Evolutionary conservation across 331 rosid genomes (phyloP), one percentile per base, ranked within the genome.

Genomic region (Spiraea crenata): DNA sequence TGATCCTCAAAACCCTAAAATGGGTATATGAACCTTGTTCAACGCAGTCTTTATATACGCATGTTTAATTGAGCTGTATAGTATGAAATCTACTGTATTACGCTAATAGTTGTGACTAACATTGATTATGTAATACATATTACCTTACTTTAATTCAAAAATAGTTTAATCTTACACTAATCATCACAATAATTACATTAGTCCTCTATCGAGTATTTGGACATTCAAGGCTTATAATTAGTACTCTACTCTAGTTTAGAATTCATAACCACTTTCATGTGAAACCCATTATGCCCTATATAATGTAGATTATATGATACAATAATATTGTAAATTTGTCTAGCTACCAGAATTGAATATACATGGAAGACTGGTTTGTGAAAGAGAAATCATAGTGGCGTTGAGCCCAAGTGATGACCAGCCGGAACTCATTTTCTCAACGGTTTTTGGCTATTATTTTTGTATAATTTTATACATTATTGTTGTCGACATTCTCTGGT

Each of bases 401-500:
- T 61, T 61, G 48, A 39, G 41, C 65, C 25, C 6, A 8, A 37
- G 65, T 15, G 25, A 59, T 13, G 31, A 25, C 31, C 31, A 25
- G 31, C 31, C 31, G 31, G 31, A 25, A 25, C 31, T 25, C 31
- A 25, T 25, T 25, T 25, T 25, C 31, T 25, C 31, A 25, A 25
- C 31, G 1, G 31, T 25, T 25, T 25, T 25, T 25, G 31, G 31
- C 31, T 25, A 25, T 25, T 25, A 25, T 25, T 25, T 25, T 25
- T 25, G 31, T 25, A 25, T 25, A 25, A 25, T 25, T 25, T 25
- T 25, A 25, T 25, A 25, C 31, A 25, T 25, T 25, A 25, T 25
- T 25, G 31, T 25, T 25, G 52, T n/a, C 65, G 76, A 74, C 76
- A 79, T 79, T 74, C 80, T 69, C 80, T 74, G 83, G 50, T 39